These are phyloP conservation scores for Theobroma cacao DNA, from an alignment of 345 rosid genomes.

Conservation along the genomic window DNA sequence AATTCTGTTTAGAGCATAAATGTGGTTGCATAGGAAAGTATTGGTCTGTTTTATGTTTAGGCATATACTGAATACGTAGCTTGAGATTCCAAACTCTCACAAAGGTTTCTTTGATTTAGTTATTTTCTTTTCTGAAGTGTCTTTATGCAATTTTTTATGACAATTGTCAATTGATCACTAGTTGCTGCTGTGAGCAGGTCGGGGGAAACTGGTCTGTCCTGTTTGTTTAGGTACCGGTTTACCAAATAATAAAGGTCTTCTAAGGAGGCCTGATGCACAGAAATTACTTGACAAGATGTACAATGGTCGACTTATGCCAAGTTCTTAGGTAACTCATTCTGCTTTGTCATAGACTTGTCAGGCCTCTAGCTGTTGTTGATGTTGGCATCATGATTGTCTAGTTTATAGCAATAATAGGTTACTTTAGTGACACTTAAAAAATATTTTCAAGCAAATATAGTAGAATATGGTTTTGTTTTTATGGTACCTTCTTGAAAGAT, in stretches of 20 bases:
- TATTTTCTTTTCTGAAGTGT: background rate
- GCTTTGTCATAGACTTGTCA: background rate
- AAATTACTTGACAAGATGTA: slow-evolving; percentile 91
- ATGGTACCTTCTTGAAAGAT: background rate
- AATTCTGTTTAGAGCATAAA: background rate
- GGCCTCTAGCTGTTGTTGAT: background rate
- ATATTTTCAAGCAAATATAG: background rate
- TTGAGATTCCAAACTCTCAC: background rate
- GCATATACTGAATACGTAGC: background rate
- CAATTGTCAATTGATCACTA: background rate
- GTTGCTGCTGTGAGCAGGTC: slow-evolving; percentile 47
- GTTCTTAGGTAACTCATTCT: slow-evolving; percentile 46
- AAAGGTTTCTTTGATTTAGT: background rate
- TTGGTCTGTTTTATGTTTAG: background rate
- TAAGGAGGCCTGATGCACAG: slow-evolving; percentile 81
- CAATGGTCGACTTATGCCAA: slow-evolving; percentile 78
- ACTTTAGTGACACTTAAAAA: background rate
- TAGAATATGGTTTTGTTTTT: background rate
- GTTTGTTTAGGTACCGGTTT: slow-evolving; percentile 91
- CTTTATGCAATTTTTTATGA: background rate
- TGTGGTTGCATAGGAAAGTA: background rate
- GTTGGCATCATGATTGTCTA: background rate
- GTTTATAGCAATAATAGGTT: background rate
- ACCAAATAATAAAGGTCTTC: slow-evolving; percentile 92
- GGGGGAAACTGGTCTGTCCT: slow-evolving; percentile 94